Percentiles rank a stretch among this genome's conserved stretches.
Evolutionary conservation across 139 green algal species (phyloP).

Genomic region (Micractinium sp.): DNA sequence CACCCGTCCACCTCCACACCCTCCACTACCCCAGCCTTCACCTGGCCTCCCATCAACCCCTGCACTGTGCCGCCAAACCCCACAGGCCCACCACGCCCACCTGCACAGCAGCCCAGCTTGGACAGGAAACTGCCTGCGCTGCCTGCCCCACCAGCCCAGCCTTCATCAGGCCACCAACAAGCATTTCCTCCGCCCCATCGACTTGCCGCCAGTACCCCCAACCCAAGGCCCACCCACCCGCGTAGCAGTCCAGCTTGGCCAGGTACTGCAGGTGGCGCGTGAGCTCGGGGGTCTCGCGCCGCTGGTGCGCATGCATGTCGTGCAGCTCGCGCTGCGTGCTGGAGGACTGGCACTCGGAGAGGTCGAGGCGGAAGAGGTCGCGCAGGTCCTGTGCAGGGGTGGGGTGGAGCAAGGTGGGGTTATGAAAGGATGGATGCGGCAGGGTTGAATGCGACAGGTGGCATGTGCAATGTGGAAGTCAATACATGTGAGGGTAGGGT

Average conservation of each 20-base stretch:
- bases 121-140: background rate
- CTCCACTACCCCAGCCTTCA: too few relatives aligned
- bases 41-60: too few relatives aligned
- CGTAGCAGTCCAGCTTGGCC: constrained; percentile 43
- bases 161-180: background rate
- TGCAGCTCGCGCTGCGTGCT: constrained; percentile 76
- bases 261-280: constrained; percentile 61
- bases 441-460: too few relatives aligned
- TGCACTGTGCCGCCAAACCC: too few relatives aligned
- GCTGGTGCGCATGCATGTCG: constrained; percentile 70
- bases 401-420: background rate
- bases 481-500: too few relatives aligned
- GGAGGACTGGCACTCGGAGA: constrained; percentile 58
- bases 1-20: too few relatives aligned
- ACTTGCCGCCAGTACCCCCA: too few relatives aligned
- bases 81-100: too few relatives aligned
- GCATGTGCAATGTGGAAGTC: too few relatives aligned
- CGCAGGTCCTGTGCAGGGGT: constrained; percentile 70
- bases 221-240: constrained; percentile 40
- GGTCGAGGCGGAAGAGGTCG: constrained; percentile 77
- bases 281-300: constrained; percentile 45
- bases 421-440: too few relatives aligned
- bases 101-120: too few relatives aligned
- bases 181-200: too few relatives aligned
- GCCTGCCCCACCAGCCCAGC: background rate